Evolutionary conservation across 345 rosid species (phyloP).

Genomic region (Gossypioides kirkii): DNA sequence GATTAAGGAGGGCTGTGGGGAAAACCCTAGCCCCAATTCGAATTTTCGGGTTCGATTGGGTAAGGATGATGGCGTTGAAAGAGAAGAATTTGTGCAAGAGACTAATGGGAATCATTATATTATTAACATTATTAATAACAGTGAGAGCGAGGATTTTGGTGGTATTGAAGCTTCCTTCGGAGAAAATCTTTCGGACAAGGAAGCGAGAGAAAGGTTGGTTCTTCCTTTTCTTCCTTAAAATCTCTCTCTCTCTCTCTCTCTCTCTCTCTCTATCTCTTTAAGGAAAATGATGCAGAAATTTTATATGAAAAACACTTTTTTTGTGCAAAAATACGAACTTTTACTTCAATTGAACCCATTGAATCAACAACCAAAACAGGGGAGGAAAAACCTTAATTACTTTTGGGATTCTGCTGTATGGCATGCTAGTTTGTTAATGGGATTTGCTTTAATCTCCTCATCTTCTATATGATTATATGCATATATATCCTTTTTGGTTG

Average conservation of each 20-base stretch:
- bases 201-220: constrained; percentile 63
- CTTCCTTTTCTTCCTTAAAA: neutral
- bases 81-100: constrained; percentile 16
- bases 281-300: neutral
- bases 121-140: neutral
- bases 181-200: constrained; percentile 58
- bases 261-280: neutral
- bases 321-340: neutral
- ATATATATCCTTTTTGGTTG: neutral
- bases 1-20: constrained; percentile 14
- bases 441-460: no score
- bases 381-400: neutral
- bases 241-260: neutral
- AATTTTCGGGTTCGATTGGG: constrained; percentile 19
- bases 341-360: neutral
- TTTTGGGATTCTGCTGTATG: neutral
- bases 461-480: no score
- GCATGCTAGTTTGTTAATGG: no score
- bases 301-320: neutral
- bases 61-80: constrained; percentile 10
- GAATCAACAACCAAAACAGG: neutral
- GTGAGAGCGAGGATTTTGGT: constrained; percentile 16
- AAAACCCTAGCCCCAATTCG: constrained; percentile 33
- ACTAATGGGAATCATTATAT: neutral
- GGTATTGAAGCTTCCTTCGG: constrained; percentile 61